A percentile compares a stretch with the other conserved stretches of the same genome.
These are phyloP conservation scores for Boeremia lycopersici DNA, from an alignment of 2,329 filamentous ascomycete genomes.

Conservation along the genomic window DNA sequence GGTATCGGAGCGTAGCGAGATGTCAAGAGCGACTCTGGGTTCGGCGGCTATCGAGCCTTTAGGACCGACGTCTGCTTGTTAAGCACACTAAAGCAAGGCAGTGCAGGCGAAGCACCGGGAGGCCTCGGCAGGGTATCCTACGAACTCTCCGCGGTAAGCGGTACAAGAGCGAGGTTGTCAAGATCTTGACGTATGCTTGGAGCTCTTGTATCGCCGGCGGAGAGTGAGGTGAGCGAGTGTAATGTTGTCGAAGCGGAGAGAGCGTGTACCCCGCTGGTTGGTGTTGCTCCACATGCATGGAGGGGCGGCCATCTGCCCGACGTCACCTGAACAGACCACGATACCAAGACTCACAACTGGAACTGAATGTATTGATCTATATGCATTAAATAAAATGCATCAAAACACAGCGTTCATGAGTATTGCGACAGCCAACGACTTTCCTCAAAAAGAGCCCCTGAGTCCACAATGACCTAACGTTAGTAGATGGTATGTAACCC, in stretches of 20 bases:
- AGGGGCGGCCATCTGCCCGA: slow-evolving; percentile 16
- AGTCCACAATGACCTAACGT: slow-evolving; percentile 7
- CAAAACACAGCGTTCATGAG: not conserved
- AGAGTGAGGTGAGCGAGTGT: slow-evolving; percentile 25
- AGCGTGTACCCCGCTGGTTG: slow-evolving; percentile 23
- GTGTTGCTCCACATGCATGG: slow-evolving; percentile 1
- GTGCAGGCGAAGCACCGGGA: slow-evolving; percentile 5
- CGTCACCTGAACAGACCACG: slow-evolving; percentile 17
- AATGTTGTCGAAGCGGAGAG: not conserved
- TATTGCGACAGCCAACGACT: not conserved
- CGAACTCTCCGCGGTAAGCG: slow-evolving; percentile 25
- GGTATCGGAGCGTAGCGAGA: not conserved
- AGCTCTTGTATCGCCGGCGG: slow-evolving; percentile 36
- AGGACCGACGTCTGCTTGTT: slow-evolving; percentile 7
- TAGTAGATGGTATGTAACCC: slow-evolving; percentile 57
- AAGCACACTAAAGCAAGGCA: slow-evolving; percentile 14
- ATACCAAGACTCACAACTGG: slow-evolving; percentile 8
- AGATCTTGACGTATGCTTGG: slow-evolving; percentile 19
- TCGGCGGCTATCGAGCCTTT: not conserved
- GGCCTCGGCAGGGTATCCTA: slow-evolving; percentile 10
- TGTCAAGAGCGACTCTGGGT: not conserved
- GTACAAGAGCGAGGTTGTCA: slow-evolving; percentile 35
- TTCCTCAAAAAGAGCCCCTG: not conserved
- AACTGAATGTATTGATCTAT: slow-evolving; percentile 14
- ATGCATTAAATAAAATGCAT: slow-evolving; percentile 6